Evolutionary conservation across 1,139 yeast genomes (phyloP), one percentile per base, ranked within the genome.

Genomic region (Geotrichum phurueaensis): DNA sequence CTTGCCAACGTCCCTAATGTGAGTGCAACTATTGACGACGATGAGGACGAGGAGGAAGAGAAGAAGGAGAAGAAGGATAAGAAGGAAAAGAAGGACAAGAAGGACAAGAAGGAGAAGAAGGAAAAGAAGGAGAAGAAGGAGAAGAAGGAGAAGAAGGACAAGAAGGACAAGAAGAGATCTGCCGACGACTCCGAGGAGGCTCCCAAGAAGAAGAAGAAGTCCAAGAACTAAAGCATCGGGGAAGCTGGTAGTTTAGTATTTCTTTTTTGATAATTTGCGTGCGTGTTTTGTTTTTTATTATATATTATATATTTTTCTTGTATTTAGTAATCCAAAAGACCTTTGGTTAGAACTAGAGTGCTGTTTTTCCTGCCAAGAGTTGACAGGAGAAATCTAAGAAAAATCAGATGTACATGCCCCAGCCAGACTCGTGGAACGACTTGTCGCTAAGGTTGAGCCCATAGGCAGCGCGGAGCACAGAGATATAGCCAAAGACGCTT

Each of bases 81-180:
- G 64, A 65, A 68, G 67, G 71, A 73, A 59, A 73, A 71, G 64
- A 74, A 73, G 63, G 74, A 74, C 59, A 74, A 73, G 63, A 75
- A 72, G 59, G 66, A 66, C 66, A 70, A 69, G 70, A 73, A 71
- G 65, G 73, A 73, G 66, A 77, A 73, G 64, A 73, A 74, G 59
- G 72, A 75, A 68, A 61, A 65, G 54, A 67, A 65, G 25, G 63
- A 67, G 68, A 66, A 66, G 52, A 66, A 69, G 64, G 81, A 70
- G 69, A 74, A 69, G 67, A 64, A 80, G 75, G 78, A 81, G 66
- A 78, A 81, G 73, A 81, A 84, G 79, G 80, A 79, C 66, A 80
- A 69, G 65, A 67, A 69, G 75, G 80, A 80, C 70, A 81, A 80
- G 70, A 81, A 83, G 76, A 80, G 64, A 31, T 55, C 61, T 23